These are phyloP conservation scores for Hemileccinum rubropunctum DNA, from an alignment of 768 basidiomycete genomes.

Conservation along the genomic window DNA sequence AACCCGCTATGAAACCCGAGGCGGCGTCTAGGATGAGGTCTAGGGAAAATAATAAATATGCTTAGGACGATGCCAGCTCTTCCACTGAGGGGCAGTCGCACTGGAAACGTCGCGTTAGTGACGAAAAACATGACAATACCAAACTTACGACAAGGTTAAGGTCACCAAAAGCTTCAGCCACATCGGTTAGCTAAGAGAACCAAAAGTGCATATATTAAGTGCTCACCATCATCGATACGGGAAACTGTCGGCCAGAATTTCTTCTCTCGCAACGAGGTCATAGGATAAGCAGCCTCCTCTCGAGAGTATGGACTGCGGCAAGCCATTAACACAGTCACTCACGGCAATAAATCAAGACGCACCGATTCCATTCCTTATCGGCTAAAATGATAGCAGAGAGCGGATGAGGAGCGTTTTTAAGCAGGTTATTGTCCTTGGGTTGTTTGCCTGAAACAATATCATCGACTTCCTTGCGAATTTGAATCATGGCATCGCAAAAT, in stretches of 20 bases:
- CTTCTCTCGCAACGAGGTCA: slow-evolving; percentile 76
- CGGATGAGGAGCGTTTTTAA: slow-evolving; percentile 95
- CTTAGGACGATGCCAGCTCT: slow-evolving; percentile 52
- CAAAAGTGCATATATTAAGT: neutral
- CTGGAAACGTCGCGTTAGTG: slow-evolving; percentile 35
- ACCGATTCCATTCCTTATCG: slow-evolving; percentile 87
- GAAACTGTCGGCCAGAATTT: slow-evolving; percentile 98
- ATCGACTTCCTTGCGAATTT: slow-evolving; percentile 88
- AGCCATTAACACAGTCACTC: slow-evolving; percentile 5
- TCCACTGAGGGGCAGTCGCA: slow-evolving; percentile 88
- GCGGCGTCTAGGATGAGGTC: slow-evolving; percentile 22
- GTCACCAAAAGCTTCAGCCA: slow-evolving; percentile 79
- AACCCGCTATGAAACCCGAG: slow-evolving; percentile 32
- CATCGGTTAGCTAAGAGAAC: slow-evolving; percentile 2
- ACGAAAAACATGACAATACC: neutral
- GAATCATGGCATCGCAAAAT: slow-evolving; percentile 98
- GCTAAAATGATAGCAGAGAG: slow-evolving; percentile 67
- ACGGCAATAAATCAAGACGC: slow-evolving; percentile 16
- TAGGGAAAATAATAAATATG: slow-evolving; percentile 16
- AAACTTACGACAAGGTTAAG: slow-evolving; percentile 76
- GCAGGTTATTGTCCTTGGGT: slow-evolving; percentile 85
- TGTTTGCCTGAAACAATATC: slow-evolving; percentile 86
- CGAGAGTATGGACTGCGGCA: slow-evolving; percentile 80
- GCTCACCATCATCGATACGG: slow-evolving; percentile 88
- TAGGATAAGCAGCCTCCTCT: slow-evolving; percentile 86